phyloP scores from a whole-genome alignment of 176 grass and related monocot genomes.

The sorghum (Sorghum bicolor) region DNA sequence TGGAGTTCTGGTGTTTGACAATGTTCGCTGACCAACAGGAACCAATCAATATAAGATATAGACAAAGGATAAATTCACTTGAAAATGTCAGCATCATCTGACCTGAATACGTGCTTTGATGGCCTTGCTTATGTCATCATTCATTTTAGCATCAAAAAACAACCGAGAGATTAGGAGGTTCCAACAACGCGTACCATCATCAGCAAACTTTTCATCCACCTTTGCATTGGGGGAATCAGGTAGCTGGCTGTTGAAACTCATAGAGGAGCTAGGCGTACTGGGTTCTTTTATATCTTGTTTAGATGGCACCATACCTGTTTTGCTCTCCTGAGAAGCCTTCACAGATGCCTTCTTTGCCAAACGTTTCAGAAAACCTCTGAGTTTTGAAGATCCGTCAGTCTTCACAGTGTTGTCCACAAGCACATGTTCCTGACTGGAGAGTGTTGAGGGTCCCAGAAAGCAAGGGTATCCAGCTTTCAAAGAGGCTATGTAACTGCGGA shows the following conservation, averaged over 20 bases:
- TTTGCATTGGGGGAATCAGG: constrained; percentile 7
- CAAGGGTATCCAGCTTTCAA: constrained; percentile 71
- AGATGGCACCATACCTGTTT: constrained; percentile 15
- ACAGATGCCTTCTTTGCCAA: constrained; percentile 50
- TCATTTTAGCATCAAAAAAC: constrained; percentile 84
- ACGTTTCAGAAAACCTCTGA: constrained; percentile 59
- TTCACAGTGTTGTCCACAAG: constrained; percentile 36
- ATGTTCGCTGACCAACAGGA: constrained; percentile 49
- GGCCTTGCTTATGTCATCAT: constrained; percentile 39
- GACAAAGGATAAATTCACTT: constrained; percentile 2
- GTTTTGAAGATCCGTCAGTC: constrained; percentile 47
- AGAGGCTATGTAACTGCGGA: constrained; percentile 51
- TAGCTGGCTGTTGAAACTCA: constrained; percentile 23
- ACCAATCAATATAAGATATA: not conserved
- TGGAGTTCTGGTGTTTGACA: constrained; percentile 62
- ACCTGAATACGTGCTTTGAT: constrained; percentile 79
- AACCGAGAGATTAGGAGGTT: constrained; percentile 77
- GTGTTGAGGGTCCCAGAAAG: constrained; percentile 42
- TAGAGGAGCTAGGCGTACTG: constrained; percentile 36
- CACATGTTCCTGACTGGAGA: constrained; percentile 23
- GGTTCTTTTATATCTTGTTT: constrained; percentile 29
- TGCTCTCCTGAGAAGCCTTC: constrained; percentile 47
- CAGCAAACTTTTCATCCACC: constrained; percentile 32
- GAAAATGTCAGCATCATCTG: constrained; percentile 18
- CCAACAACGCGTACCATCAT: constrained; percentile 68